Evolutionary conservation across 2,329 filamentous ascomycete species (phyloP).

Genomic region (Kalmusia sp.): DNA sequence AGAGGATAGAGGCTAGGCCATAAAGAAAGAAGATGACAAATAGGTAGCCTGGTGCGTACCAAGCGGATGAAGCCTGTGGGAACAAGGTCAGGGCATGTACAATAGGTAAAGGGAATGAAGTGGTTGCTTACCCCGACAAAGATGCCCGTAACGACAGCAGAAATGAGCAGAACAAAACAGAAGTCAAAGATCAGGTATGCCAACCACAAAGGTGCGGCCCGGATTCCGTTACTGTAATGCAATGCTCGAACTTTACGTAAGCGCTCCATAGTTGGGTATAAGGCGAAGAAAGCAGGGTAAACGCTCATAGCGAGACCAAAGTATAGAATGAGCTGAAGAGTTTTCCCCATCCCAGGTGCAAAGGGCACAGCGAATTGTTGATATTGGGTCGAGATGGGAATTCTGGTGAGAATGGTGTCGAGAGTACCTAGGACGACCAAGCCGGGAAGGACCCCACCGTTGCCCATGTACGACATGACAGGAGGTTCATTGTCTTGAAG

Average conservation of each 20-base stretch:
- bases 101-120: neutral
- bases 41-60: constrained; percentile 81
- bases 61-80: constrained; percentile 62
- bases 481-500: constrained; percentile 68
- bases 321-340: constrained; percentile 81
- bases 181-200: constrained; percentile 86
- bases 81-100: constrained; percentile 16
- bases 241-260: constrained; percentile 80
- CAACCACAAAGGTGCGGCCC: constrained; percentile 81
- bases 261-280: constrained; percentile 88
- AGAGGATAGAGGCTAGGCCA: constrained; percentile 76
- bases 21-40: constrained; percentile 84
- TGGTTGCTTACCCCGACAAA: constrained; percentile 61
- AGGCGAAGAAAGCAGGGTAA: constrained; percentile 84
- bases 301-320: constrained; percentile 79
- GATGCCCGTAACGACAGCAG: constrained; percentile 71
- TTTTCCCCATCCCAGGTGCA: constrained; percentile 71
- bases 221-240: constrained; percentile 91
- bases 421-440: constrained; percentile 90
- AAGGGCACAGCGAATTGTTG: constrained; percentile 79
- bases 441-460: constrained; percentile 67
- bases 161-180: constrained; percentile 70
- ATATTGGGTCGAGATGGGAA: constrained; percentile 74
- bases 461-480: constrained; percentile 74
- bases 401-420: constrained; percentile 75